phyloP scores from a whole-genome alignment of 345 rosid species.

The Physaria fendleri region DNA sequence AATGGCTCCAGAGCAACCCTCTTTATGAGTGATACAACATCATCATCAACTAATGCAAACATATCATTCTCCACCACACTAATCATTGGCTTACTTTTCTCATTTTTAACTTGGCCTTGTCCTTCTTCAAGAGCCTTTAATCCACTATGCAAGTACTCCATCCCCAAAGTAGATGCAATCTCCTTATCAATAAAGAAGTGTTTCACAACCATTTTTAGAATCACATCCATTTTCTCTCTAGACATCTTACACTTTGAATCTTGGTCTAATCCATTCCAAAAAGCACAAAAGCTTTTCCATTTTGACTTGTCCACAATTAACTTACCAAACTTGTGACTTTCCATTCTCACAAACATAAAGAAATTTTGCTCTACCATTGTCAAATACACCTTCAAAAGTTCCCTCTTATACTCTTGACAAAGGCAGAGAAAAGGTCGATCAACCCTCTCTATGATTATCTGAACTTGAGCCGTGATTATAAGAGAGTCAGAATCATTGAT shows the following conservation, averaged over 20 bases:
- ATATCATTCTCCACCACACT: constrained; percentile 69
- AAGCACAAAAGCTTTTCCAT: constrained; percentile 86
- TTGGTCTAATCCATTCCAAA: constrained; percentile 89
- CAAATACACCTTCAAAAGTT: constrained; percentile 88
- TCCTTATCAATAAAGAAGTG: constrained; percentile 97
- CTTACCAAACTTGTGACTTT: constrained; percentile 69
- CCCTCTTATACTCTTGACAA: constrained; percentile 80
- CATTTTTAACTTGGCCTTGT: constrained; percentile 66
- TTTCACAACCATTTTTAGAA: constrained; percentile 85
- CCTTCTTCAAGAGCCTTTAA: constrained; percentile 96
- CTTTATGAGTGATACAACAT: constrained; percentile 57
- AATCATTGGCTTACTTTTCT: constrained; percentile 59
- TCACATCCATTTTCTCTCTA: constrained; percentile 71
- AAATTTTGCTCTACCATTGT: constrained; percentile 81
- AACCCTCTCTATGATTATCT: constrained; percentile 89
- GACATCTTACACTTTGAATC: constrained; percentile 70
- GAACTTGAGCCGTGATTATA: no score
- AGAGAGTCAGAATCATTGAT: no score
- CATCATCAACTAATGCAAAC: constrained; percentile 90
- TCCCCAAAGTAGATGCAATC: constrained; percentile 94
- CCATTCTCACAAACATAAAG: constrained; percentile 86
- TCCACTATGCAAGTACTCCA: constrained; percentile 99
- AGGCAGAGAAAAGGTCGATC: constrained; percentile 97
- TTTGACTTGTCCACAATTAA: constrained; percentile 79
- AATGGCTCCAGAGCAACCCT: no score